Evolutionary conservation across 495 filamentous ascomycete genomes (phyloP), one percentile per base, ranked within the genome.

Genomic region (Astrothelium macrocarpum): DNA sequence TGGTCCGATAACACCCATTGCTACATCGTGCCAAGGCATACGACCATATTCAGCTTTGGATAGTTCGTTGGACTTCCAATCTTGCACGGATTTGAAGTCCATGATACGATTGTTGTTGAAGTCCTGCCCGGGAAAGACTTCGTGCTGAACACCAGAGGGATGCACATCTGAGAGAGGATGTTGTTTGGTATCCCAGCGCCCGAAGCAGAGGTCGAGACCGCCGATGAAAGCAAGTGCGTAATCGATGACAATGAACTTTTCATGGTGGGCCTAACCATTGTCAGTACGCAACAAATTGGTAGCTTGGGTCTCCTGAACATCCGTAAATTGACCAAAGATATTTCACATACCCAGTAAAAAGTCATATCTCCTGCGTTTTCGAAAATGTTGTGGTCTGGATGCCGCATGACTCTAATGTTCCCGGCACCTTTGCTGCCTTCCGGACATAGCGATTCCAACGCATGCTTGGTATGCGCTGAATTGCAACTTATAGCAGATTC

Each of bases 21-120:
- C 81, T 2, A 97, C 91, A 72, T 97, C 93, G 70, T 97, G 93
- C 93, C 93, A 97, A 1, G 93, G 93, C 93, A 97, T 96, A 32
- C 93, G 85, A 28, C 91, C 92, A 66, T 88, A 95, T 36, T 96
- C 90, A 0, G 87, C 84, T 77, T 97, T 97, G 73, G 82, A 89
- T n/a, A 97, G 77, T 71, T 95, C 89, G 69, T 97, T 97, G 56
- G 85, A 82, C 73, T 91, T 90, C 93, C 93, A 97, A 70, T 96
- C 87, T 10, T 88, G 71, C 25, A 98, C 94, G 26, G 84, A 87
- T 68, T 96, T 80, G 75, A 97, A 97, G 70, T 98, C 93, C 89
- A 96, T 90, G 69, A 98, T 86, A 3, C 93, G 88, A 71, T 95
- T 96, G 66, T 80, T 78, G 74, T 96, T 95, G 78, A 91, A 97